A percentile compares a stretch with the other conserved stretches of the same genome.
Conservation (phyloP, 768 basidiomycete genomes). For the Pulveroboletus frians region DNA sequence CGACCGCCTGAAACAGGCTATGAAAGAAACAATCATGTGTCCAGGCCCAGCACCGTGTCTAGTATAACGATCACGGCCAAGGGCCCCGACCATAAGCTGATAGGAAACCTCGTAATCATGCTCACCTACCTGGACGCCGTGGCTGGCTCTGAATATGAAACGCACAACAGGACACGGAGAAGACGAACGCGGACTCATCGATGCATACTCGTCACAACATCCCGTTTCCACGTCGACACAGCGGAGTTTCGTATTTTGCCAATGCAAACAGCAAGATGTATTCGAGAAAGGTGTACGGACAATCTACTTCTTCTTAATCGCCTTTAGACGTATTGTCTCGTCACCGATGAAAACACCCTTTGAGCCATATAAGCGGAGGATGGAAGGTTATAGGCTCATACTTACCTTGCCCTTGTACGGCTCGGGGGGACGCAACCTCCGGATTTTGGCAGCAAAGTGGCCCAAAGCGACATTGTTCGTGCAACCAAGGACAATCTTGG, state of each 20-base stretch:
- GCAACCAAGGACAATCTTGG: slow-evolving; percentile 76
- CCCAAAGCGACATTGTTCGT: slow-evolving; percentile 87
- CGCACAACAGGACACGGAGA: too few relatives aligned
- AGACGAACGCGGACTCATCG: neutral
- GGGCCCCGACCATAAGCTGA: neutral
- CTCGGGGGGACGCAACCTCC: slow-evolving; percentile 84
- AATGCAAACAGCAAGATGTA: neutral
- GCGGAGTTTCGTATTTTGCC: neutral
- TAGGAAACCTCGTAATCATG: neutral
- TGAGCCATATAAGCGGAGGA: slow-evolving; percentile 3
- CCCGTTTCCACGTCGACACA: neutral
- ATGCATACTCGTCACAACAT: neutral
- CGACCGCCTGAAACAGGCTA: neutral
- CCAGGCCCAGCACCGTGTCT: too few relatives aligned
- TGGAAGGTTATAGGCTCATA: neutral
- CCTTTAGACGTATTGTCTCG: slow-evolving; percentile 87
- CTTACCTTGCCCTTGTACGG: slow-evolving; percentile 97
- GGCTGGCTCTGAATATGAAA: neutral
- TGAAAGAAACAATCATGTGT: neutral
- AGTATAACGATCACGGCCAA: too few relatives aligned
- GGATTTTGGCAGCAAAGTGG: slow-evolving; percentile 81
- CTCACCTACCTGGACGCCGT: neutral
- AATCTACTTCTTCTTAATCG: slow-evolving; percentile 90
- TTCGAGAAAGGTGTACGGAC: slow-evolving; percentile 1
- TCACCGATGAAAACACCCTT: slow-evolving; percentile 94